Base-by-base conservation (phyloP, 148 eudicot genomes). In the Amaranthus palmeri region DNA sequence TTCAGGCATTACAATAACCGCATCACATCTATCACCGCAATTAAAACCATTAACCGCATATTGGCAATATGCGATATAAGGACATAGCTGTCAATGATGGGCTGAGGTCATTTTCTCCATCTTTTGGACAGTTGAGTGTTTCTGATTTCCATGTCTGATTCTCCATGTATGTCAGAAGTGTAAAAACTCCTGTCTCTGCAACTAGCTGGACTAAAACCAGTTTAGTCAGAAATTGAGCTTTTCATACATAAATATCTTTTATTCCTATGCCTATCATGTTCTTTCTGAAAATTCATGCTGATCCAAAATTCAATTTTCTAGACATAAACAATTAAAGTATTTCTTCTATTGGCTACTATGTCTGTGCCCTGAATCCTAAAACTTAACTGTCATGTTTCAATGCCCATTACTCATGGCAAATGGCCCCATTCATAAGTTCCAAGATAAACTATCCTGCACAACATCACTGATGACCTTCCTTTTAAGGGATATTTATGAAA, bases 361-460 rank as follows among this genome's bases (percentile, higher is more conserved):
- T 72, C 53, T 61, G 68, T 62, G 68, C 50, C 68, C 52, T 62
- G 9, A 72, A 62, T 61, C 75, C 43, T 60, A 62, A 2, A 47
- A 46, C 1, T 25, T 14, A 13, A 64, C 54, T 18, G 52, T 64
- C 54, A 54, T 46, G 51, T 51, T 62, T 62, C 52, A 54, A 3
- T 73, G 36, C 36, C 36, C 36, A 25, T 25, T 25, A 25, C 36
- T 25, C 36, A 25, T 25, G 36, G 36, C 36, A 25, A 25, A 25
- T 25, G 36, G 36, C 12, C 69, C 69, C 53, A 52, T 50, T 47
- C 46, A 58, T 58, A 45, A 58, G 12, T 58, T 70, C 64, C 2
- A 54, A 58, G 51, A 60, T 61, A 40, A 59, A 60, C 3, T n/a
- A 4, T 58, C 12, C 14, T 17, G 11, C 43, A 8, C 36, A 25